These are phyloP conservation scores for Phytophthora hybrid DNA, from an alignment of 352 stramenopile genomes.

Conservation along the genomic window DNA sequence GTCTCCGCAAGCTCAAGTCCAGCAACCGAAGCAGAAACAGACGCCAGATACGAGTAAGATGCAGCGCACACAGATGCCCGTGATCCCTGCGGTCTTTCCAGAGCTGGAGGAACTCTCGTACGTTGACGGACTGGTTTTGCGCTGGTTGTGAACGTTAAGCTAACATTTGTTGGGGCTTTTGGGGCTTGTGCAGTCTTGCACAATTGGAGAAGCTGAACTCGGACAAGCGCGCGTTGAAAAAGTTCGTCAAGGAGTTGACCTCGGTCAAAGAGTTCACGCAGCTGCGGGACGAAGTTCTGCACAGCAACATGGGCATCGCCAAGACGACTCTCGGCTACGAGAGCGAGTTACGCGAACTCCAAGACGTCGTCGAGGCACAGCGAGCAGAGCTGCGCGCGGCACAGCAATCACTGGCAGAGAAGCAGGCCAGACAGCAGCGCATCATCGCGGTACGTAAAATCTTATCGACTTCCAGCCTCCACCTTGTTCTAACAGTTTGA, in stretches of 20 bases:
- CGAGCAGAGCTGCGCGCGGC: conserved; percentile 54
- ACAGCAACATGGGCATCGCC: conserved; percentile 80
- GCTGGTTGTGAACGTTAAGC: not conserved
- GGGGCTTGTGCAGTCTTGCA: conserved; percentile 38
- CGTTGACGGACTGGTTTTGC: conserved; percentile 22
- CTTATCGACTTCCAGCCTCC: not conserved
- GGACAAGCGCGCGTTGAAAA: conserved; percentile 71
- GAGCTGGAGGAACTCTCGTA: conserved; percentile 85
- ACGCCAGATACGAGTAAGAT: conserved; percentile 45
- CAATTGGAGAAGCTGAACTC: conserved; percentile 72
- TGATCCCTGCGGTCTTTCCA: conserved; percentile 76
- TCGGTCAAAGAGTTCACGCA: conserved; percentile 76
- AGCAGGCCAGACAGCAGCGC: conserved; percentile 74
- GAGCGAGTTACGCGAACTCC: conserved; percentile 53
- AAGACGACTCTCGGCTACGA: conserved; percentile 76
- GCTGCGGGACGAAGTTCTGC: conserved; percentile 78
- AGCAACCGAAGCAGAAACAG: conserved; percentile 45
- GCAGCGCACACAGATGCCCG: conserved; percentile 77
- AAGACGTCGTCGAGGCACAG: conserved; percentile 60
- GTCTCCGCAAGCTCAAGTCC: conserved; percentile 44
- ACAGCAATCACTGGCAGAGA: conserved; percentile 70
- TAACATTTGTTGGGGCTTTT: conserved; percentile 4
- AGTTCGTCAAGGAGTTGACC: conserved; percentile 66
- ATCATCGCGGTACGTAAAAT: conserved; percentile 61
- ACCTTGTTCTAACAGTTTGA: not conserved